Conservation (phyloP, 495 filamentous ascomycete species). For the Aspergillus kassunensis region DNA sequence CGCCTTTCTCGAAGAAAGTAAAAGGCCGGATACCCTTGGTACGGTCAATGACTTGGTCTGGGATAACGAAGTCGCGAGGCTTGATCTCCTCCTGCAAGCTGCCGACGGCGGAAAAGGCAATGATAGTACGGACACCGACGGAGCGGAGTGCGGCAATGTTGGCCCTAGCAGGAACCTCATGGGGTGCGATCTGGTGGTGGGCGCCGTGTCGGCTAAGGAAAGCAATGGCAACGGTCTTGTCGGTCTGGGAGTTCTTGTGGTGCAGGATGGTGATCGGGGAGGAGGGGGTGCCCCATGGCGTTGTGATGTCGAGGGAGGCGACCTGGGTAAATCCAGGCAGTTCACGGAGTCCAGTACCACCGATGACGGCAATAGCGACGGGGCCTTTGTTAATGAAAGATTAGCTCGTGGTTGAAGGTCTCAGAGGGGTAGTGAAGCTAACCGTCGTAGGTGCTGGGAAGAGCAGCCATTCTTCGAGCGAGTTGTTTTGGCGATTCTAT, state of each 20-base stretch:
- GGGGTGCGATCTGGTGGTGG: constrained; percentile 85
- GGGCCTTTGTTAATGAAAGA: too few relatives aligned
- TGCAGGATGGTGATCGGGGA: constrained; percentile 87
- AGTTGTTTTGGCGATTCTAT: constrained; percentile 36
- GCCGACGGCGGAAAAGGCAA: constrained; percentile 94
- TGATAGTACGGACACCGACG: constrained; percentile 81
- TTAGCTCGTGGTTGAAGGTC: neutral
- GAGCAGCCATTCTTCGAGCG: constrained; percentile 49
- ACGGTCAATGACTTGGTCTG: constrained; percentile 95
- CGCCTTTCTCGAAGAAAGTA: constrained; percentile 92
- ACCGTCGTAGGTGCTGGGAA: constrained; percentile 55
- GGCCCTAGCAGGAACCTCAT: constrained; percentile 85
- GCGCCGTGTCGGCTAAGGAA: constrained; percentile 90
- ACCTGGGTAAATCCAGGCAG: constrained; percentile 75
- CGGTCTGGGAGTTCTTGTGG: constrained; percentile 60
- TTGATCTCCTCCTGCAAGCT: constrained; percentile 86
- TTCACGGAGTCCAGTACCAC: constrained; percentile 81
- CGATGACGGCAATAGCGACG: constrained; percentile 91
- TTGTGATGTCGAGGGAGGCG: constrained; percentile 64
- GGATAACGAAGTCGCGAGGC: constrained; percentile 93
- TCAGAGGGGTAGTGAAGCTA: constrained; percentile 3
- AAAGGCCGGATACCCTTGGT: constrained; percentile 91
- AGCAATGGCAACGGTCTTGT: constrained; percentile 66
- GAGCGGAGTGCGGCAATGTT: constrained; percentile 92
- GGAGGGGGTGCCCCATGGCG: constrained; percentile 91